Evolutionary conservation across 1,284 basidiomycete species (phyloP).

Genomic region (Microbotryum lychnidis-dioicae): DNA sequence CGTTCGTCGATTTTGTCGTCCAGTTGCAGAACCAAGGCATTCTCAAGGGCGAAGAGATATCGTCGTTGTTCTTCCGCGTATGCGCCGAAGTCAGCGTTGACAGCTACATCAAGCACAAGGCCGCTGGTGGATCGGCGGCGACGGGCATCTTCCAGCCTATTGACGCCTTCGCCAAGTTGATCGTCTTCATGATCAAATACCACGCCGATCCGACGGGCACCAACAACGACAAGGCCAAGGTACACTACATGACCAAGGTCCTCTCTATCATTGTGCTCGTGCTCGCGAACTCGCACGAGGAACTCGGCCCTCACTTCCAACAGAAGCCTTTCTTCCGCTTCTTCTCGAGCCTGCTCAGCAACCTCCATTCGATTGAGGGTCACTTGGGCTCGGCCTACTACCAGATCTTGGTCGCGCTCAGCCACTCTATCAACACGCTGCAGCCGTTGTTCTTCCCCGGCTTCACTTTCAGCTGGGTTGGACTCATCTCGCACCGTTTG

Average conservation of each 20-base stretch:
- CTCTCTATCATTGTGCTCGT: constrained; percentile 95
- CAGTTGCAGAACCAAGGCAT: constrained; percentile 94
- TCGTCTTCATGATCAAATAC: constrained; percentile 98
- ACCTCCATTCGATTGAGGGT: constrained; percentile 73
- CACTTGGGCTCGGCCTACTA: constrained; percentile 76
- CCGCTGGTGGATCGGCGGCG: constrained; percentile 63
- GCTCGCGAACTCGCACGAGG: constrained; percentile 88
- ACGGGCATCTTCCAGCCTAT: constrained; percentile 73
- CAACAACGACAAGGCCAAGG: constrained; percentile 87
- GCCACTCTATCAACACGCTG: constrained; percentile 90
- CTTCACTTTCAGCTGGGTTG: constrained; percentile 98
- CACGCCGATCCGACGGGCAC: constrained; percentile 80
- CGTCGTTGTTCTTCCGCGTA: constrained; percentile 96
- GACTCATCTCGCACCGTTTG: constrained; percentile 85
- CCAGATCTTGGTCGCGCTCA: constrained; percentile 79
- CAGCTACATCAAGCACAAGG: constrained; percentile 78
- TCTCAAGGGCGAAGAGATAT: constrained; percentile 89
- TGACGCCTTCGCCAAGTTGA: constrained; percentile 89
- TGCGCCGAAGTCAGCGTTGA: constrained; percentile 92
- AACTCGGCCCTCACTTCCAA: constrained; percentile 81
- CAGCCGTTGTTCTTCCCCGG: constrained; percentile 96
- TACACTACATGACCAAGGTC: constrained; percentile 95
- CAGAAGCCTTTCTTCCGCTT: constrained; percentile 98
- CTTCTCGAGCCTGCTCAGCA: constrained; percentile 92
- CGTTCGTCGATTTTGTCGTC: constrained; percentile 94